Conservation (phyloP, 768 basidiomycete genomes). For the Suillus cothurnatus region DNA sequence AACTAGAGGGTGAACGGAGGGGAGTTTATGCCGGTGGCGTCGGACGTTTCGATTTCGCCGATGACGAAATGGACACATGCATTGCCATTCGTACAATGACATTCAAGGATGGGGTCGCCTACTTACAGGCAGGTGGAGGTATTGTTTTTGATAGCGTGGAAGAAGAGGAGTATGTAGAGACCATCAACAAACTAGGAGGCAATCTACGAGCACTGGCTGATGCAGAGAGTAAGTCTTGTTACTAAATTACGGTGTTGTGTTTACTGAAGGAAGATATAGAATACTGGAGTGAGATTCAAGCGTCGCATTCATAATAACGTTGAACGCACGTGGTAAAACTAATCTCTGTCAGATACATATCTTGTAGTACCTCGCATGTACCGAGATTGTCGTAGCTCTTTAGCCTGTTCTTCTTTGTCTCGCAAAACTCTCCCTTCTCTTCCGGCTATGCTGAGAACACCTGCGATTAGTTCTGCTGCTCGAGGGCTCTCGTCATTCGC, state of each 20-base stretch:
- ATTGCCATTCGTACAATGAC: conserved; percentile 98
- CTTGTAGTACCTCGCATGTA: conserved; percentile 5
- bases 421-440: conserved; percentile 65
- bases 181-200: conserved; percentile 89
- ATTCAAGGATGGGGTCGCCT: conserved; percentile 90
- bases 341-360: background rate
- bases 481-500: conserved; percentile 96
- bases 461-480: conserved; percentile 88
- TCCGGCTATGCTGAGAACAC: conserved; percentile 88
- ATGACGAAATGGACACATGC: conserved; percentile 96
- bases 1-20: conserved; percentile 84
- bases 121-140: conserved; percentile 95
- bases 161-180: conserved; percentile 96
- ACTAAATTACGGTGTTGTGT: conserved; percentile 5
- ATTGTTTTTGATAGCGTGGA: conserved; percentile 98
- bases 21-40: conserved; percentile 98
- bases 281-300: conserved; percentile 72
- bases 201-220: conserved; percentile 84
- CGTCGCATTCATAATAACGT: conserved; percentile 35
- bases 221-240: conserved; percentile 75
- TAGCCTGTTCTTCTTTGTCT: conserved; percentile 29
- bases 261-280: conserved; percentile 43
- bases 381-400: conserved; percentile 10
- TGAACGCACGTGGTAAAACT: conserved; percentile 10
- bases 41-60: conserved; percentile 95